A percentile compares a stretch with the other conserved stretches of the same genome.
phyloP scores from a whole-genome alignment of 345 rosid genomes.

The Leavenworthia alabamica region DNA sequence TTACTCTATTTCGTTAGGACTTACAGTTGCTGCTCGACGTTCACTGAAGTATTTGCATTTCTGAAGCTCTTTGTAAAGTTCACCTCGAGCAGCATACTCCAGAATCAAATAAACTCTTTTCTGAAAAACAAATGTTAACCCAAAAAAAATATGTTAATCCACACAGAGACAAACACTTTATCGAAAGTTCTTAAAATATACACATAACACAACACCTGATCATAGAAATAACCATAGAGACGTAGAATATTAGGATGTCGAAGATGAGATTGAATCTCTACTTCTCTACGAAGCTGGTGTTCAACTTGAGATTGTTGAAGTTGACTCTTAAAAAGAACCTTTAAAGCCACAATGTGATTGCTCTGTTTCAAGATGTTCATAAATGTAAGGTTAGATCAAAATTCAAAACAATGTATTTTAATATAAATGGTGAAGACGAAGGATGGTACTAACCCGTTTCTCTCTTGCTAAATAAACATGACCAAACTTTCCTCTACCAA shows the following conservation, averaged over 20 bases:
- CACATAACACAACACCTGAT: constrained; percentile 67
- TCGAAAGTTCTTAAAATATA: neutral
- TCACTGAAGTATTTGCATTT: constrained; percentile 86
- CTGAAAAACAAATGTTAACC: constrained; percentile 40
- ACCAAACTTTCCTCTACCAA: too few relatives aligned
- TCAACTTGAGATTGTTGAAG: constrained; percentile 93
- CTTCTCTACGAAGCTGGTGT: constrained; percentile 87
- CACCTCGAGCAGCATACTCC: constrained; percentile 88
- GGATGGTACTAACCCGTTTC: too few relatives aligned
- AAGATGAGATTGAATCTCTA: constrained; percentile 92
- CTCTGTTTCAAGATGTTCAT: constrained; percentile 42
- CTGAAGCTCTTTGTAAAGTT: constrained; percentile 84
- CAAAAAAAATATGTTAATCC: neutral
- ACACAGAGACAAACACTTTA: neutral
- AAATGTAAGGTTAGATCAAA: neutral
- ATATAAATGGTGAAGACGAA: too few relatives aligned
- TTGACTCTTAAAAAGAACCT: constrained; percentile 87
- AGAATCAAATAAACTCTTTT: constrained; percentile 77
- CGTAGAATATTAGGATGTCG: constrained; percentile 81
- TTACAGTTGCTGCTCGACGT: constrained; percentile 86
- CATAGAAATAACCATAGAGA: constrained; percentile 90
- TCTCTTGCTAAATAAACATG: too few relatives aligned
- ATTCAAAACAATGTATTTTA: neutral
- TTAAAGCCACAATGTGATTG: constrained; percentile 83
- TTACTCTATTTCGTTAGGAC: constrained; percentile 16